phyloP scores from a whole-genome alignment of 148 eudicot species.

The Arctostaphylos glauca region DNA sequence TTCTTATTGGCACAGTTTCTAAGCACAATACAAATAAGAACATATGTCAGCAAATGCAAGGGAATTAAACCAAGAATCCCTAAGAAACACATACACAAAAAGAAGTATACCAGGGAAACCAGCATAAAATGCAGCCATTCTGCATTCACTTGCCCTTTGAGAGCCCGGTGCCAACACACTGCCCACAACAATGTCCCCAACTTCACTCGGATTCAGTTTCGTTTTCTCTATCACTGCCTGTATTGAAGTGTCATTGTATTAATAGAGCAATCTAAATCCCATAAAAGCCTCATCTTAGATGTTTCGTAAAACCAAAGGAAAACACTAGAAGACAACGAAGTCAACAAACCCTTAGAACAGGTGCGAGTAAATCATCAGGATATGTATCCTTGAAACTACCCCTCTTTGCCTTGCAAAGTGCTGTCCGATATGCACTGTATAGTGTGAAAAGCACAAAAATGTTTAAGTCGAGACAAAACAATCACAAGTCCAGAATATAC shows the following conservation, averaged over 20 bases:
- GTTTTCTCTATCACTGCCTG: constrained; percentile 95
- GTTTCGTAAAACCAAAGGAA: not conserved
- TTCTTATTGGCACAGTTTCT: constrained; percentile 92
- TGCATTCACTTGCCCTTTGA: constrained; percentile 90
- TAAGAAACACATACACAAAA: not conserved
- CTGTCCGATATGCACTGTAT: constrained; percentile 73
- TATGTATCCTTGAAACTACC: constrained; percentile 90
- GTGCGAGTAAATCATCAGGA: constrained; percentile 93
- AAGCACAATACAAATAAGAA: constrained; percentile 5
- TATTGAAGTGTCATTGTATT: constrained; percentile 8
- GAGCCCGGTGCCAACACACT: constrained; percentile 90
- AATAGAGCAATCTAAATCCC: not conserved
- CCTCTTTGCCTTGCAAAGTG: constrained; percentile 86
- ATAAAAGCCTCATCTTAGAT: not conserved
- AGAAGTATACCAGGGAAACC: constrained; percentile 78
- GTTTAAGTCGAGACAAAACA: not conserved
- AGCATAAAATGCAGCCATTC: constrained; percentile 97
- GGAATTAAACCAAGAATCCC: constrained; percentile 1
- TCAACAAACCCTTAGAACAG: constrained; percentile 63
- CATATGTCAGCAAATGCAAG: not conserved
- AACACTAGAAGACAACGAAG: not conserved
- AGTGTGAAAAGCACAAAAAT: constrained; percentile 5
- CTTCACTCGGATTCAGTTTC: constrained; percentile 87
- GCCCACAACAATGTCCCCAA: constrained; percentile 97
- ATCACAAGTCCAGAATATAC: not conserved